Base-by-base conservation (phyloP, 441 rosid genomes). In the Arabidopsis lyrata region DNA sequence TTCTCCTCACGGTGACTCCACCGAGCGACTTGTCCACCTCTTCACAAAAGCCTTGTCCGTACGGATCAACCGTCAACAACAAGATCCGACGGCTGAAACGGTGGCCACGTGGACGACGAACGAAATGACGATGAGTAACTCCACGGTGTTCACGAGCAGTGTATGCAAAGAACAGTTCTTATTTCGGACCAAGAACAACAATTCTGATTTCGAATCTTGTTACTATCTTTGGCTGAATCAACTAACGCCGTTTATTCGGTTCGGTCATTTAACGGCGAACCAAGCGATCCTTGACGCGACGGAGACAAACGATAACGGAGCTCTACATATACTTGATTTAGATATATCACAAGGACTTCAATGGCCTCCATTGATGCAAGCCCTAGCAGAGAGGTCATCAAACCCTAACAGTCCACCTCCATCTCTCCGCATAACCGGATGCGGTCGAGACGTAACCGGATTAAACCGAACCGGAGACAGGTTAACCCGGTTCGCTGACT, bases 331-430 rank as follows among this genome's bases (percentile, higher is more conserved):
- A 69, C 79, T 94, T 1, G 99, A 94, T 70, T 89, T 94, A 55
- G 97, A 94, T 76, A 92, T 92, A 71, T 89, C 90, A 84, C 97
- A 94, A 79, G 99, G 99, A 13, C 90, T 94, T 45, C 99, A 94
- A 70, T 94, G 99, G 99, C 99, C 99, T 12, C 99, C 99, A 5
- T 70, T 94, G 60, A 90, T 94, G 97, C 99, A 94, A 53, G 97
- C 99, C 60, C 81, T 94, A 66, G 90, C 86, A 3, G 97, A 90
- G 50, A 87, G 95, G 7, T 48, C 73, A 60, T 31, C 70, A 34
- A 77, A 66, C 77, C 83, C 49, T 77, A 81, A 75, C 65, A 50
- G 73, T 38, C 68, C 76, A 34, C 84, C 88, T 31, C 93, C 92
- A 6, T 85, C 78, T 83, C 87, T 90, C 14, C 88, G 95, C 27